Base-by-base conservation (phyloP, 345 rosid species). In the Citrus hindsii region DNA sequence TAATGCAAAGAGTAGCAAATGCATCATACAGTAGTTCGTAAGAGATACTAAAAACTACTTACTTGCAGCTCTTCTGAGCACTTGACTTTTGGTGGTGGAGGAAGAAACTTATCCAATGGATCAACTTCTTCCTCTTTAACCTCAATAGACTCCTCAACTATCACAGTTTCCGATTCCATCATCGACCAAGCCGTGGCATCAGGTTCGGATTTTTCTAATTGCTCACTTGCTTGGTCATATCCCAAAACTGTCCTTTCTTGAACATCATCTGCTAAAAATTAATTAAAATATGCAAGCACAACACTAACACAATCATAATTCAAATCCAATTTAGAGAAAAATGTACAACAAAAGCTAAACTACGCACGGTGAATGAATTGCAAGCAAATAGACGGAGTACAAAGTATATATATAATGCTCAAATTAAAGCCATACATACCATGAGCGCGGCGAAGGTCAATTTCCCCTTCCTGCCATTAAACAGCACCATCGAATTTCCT, bases 11-110 rank as follows among this genome's bases (percentile, higher is more conserved):
- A 22, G 2, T 27, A 42, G 40, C 21, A 77, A 4, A 38, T 16
- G 24, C 30, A 37, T 6, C 13, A 32, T 13, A 8, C 53, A 35
- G 51, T 65, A 21, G 56, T n/a, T 40, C 48, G 32, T 51, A 69
- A 48, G 2, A 64, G 40, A 69, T 48, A 6, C 40, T 53, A 55
- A 68, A 42, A 58, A 56, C 27, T 74, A 80, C 92, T 86, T 83
- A 94, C 99, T 84, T 92, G 98, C 38, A 94, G 85, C 79, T 94
- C 98, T 82, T 86, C 91, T 1, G 98, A 89, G 87, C 95, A 94
- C 82, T 83, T 90, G 22, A 80, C 87, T 72, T 68, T 85, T 16
- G 95, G 95, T 27, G 87, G 88, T 0, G 87, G 86, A 0, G 91
- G 95, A 30, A 96, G 92, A 84, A 96, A 97, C 77, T 84, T 86